A percentile compares a stretch with the other conserved stretches of the same genome.
Evolutionary conservation across 106 monocot species (phyloP).

Genomic region (Dendrobium nobile): DNA sequence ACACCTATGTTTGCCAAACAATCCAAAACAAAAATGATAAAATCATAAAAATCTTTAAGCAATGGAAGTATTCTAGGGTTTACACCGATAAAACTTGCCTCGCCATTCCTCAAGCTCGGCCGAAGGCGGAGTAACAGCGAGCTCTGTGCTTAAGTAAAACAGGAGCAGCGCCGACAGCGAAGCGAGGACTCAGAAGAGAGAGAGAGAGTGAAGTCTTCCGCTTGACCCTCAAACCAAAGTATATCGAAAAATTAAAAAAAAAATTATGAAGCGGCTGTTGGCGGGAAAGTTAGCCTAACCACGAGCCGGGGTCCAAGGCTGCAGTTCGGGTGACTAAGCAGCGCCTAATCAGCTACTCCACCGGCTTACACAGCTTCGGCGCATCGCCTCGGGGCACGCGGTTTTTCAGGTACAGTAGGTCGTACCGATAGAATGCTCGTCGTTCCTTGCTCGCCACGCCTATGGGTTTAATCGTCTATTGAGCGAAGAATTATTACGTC

Average conservation of each 20-base stretch:
- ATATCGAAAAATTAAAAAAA: not conserved
- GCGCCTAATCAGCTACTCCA: not conserved
- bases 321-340: not conserved
- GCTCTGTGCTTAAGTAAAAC: not conserved
- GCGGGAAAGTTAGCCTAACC: not conserved
- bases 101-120: conserved; percentile 1
- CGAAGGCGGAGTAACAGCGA: not conserved
- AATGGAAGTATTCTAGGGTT: not conserved
- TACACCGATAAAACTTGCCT: not conserved
- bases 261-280: not conserved
- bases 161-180: not conserved
- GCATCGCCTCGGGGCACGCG: not conserved
- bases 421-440: not conserved
- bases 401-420: not conserved
- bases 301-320: not conserved
- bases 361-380: not conserved
- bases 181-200: not conserved
- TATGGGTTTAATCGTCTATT: not conserved
- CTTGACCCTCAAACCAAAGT: not conserved
- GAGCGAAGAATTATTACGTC: too few species aligned
- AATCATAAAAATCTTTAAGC: not conserved
- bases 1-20: not conserved
- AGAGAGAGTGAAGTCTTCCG: not conserved
- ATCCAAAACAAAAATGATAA: not conserved
- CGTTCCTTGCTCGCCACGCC: not conserved